Conservation (phyloP, 805 yeast species). For the Sugiyamaella americana region DNA sequence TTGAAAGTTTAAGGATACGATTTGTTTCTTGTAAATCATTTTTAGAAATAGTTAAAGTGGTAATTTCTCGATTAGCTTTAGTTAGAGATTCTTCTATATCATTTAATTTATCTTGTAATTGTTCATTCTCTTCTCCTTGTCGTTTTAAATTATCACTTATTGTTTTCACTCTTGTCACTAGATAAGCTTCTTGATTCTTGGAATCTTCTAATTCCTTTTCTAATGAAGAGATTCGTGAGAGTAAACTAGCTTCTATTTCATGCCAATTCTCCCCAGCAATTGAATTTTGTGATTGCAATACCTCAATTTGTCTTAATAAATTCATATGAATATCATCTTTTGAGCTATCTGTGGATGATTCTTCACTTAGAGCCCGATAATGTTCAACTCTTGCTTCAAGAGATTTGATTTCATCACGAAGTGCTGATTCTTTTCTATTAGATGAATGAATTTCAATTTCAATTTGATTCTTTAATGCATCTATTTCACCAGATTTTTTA, state of each 20-base stretch:
- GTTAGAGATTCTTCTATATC: slow-evolving; percentile 11
- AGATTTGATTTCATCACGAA: slow-evolving; percentile 33
- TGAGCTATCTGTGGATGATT: slow-evolving; percentile 27
- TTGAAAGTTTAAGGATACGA: slow-evolving; percentile 2
- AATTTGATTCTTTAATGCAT: slow-evolving; percentile 24
- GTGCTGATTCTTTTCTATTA: slow-evolving; percentile 22
- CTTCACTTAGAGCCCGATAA: slow-evolving; percentile 58
- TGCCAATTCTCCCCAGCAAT: slow-evolving; percentile 80
- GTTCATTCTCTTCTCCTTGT: slow-evolving; percentile 15
- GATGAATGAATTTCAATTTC: slow-evolving; percentile 30
- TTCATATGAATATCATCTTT: slow-evolving; percentile 32
- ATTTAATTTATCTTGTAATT: slow-evolving; percentile 11
- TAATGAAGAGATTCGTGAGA: slow-evolving; percentile 38
- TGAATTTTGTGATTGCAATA: slow-evolving; percentile 63
- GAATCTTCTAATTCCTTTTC: slow-evolving; percentile 21
- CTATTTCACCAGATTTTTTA: slow-evolving; percentile 22
- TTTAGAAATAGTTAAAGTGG: too few relatives aligned
- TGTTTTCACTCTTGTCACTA: slow-evolving; percentile 17
- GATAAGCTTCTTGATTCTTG: slow-evolving; percentile 17
- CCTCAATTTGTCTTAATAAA: slow-evolving; percentile 41
- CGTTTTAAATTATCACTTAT: slow-evolving; percentile 10
- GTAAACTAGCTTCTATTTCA: slow-evolving; percentile 62
- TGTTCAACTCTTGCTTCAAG: slow-evolving; percentile 68
- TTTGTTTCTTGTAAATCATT: too few relatives aligned
- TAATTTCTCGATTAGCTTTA: too few relatives aligned